phyloP scores from a whole-genome alignment of 225 moss, liverwort and hornwort genomes.

The Ulota crispa region DNA sequence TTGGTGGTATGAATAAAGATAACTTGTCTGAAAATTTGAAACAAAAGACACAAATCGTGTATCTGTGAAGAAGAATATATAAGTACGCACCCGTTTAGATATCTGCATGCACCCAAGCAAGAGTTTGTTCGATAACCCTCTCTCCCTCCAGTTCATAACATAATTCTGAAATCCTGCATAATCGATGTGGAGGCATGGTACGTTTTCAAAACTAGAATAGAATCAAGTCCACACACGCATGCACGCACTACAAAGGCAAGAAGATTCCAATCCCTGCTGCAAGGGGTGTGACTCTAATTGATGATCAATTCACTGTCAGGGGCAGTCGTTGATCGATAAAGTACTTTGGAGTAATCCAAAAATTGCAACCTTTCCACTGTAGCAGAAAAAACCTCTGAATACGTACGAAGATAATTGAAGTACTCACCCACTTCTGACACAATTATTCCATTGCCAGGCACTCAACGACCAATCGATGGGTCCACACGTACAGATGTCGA shows the following conservation, averaged over 20 bases:
- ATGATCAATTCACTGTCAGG: background rate
- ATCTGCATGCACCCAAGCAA: background rate
- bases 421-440: background rate
- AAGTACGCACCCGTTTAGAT: background rate
- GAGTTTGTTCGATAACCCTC: background rate
- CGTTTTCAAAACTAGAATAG: background rate
- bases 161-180: background rate
- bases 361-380: background rate
- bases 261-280: background rate
- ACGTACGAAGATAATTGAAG: background rate
- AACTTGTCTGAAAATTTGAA: background rate
- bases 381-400: background rate
- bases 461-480: background rate
- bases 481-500: background rate
- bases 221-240: background rate
- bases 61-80: background rate
- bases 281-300: background rate
- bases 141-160: background rate
- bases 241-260: no score
- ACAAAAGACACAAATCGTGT: background rate
- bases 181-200: background rate
- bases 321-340: background rate
- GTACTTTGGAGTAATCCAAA: background rate
- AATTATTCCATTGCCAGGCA: background rate
- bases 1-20: background rate